Base-by-base conservation (phyloP, 371 early-diverging fungal species). In the Capniomyces stellatus region DNA sequence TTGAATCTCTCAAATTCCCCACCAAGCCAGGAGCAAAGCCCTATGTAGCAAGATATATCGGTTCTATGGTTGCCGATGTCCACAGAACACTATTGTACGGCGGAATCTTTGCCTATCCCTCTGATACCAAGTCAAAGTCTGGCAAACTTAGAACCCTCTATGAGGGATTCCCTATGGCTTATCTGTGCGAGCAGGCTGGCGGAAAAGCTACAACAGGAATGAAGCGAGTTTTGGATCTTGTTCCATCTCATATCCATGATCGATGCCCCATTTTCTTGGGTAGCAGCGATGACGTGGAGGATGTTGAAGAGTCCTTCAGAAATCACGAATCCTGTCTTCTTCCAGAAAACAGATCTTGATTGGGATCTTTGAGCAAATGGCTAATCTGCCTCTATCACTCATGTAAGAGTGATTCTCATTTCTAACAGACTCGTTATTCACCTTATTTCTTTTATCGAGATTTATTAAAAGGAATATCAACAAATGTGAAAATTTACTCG, bases 41-140 rank as follows among this genome's bases (percentile, higher is more conserved):
- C 15, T 97, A 94, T 74, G 83, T 87, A 21, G 89, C 94, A 22
- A 83, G 97, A 64, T 97, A 97, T 71, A 90, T 94, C 43, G 97
- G 97, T 15, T 89, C 89, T 51, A 95, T 97, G 97, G 97, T 97
- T 22, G 93, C 95, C 54, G 97, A 97, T 74, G 91, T 97, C 28
- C 97, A 95, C 77, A 82, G 97, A 59, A 97, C 97, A 19, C 70
- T 97, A 44, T 75, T 96, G 35, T 96, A 96, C 59, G 97, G 89
- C 46, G 88, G 88, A 51, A 82, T 86, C 60, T 87, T 86, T 65
- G 83, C 85, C 56, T 76, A 87, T 60, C 88, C 88, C 18, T 79
- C 82, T 57, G 90, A 89, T 62, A 72, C 75, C 55, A 89, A 89
- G 68, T 86, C 87, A 48, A 82, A 81, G 74, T 76, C 78, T 29